A percentile compares a stretch with the other conserved stretches of the same genome.
phyloP scores from a whole-genome alignment of 768 basidiomycete species.

The Xerocomellus chrysenteron region DNA sequence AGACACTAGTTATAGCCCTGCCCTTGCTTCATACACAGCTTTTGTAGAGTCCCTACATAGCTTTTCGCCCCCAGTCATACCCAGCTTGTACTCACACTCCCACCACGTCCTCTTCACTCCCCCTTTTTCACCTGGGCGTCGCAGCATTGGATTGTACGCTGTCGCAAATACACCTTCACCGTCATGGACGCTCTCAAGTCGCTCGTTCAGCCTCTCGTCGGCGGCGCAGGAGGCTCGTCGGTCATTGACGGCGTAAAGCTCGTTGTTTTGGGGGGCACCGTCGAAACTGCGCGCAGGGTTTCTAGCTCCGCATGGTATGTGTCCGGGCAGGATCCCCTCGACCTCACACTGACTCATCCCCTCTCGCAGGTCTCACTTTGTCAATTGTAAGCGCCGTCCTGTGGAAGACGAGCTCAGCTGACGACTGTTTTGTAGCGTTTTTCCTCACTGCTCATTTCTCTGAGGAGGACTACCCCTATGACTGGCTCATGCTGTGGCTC shows the following conservation, averaged over 20 bases:
- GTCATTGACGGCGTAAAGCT: slow-evolving; percentile 89
- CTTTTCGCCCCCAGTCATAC: slow-evolving; percentile 5
- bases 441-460: slow-evolving; percentile 90
- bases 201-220: slow-evolving; percentile 77
- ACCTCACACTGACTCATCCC: slow-evolving; percentile 11
- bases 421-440: slow-evolving; percentile 48
- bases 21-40: slow-evolving; percentile 22
- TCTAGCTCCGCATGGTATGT: slow-evolving; percentile 79
- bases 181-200: slow-evolving; percentile 80
- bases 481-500: slow-evolving; percentile 91
- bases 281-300: slow-evolving; percentile 80
- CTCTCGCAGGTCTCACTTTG: slow-evolving; percentile 68
- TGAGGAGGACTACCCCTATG: slow-evolving; percentile 87
- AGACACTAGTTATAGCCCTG: background rate
- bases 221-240: slow-evolving; percentile 69
- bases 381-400: slow-evolving; percentile 64
- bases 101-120: slow-evolving; percentile 22
- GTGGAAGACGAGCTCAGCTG: slow-evolving; percentile 4
- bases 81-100: slow-evolving; percentile 19
- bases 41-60: slow-evolving; percentile 14
- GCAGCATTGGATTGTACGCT: slow-evolving; percentile 42
- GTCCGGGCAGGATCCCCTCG: background rate
- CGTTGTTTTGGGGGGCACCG: slow-evolving; percentile 84
- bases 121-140: slow-evolving; percentile 18
- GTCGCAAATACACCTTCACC: slow-evolving; percentile 17